phyloP scores from a whole-genome alignment of 306 rosid genomes.

The apple (Malus domestica) region DNA sequence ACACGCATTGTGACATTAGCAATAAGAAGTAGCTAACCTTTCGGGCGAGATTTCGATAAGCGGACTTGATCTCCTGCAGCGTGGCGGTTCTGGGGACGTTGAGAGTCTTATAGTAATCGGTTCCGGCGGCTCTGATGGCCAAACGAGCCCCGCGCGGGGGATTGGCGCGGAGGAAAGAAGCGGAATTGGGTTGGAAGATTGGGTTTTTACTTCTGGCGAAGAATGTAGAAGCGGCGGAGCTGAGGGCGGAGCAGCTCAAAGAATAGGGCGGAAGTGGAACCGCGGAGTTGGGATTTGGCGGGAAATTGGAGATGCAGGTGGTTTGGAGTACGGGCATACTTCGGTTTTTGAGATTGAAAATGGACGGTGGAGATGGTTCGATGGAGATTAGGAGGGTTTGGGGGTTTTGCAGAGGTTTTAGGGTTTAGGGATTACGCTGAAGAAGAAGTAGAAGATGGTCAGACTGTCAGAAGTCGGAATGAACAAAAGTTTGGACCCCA shows the following conservation, averaged over 20 bases:
- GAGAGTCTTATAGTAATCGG: constrained; percentile 63
- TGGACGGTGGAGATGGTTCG: neutral
- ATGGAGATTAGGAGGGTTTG: neutral
- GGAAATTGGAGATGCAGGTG: constrained; percentile 6
- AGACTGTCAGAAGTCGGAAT: neutral
- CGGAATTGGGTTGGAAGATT: constrained; percentile 19
- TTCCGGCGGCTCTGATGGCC: constrained; percentile 35
- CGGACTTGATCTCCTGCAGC: constrained; percentile 63
- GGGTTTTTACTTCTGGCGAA: neutral
- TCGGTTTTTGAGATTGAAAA: neutral
- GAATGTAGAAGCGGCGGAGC: constrained; percentile 30
- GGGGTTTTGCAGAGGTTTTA: constrained; percentile 6
- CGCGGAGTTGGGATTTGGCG: constrained; percentile 7
- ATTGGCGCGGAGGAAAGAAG: constrained; percentile 15
- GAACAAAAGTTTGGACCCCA: neutral
- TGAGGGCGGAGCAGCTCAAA: constrained; percentile 8
- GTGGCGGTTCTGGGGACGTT: constrained; percentile 54
- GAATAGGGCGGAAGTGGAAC: constrained; percentile 26
- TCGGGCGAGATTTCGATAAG: constrained; percentile 81
- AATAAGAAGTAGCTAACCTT: constrained; percentile 41
- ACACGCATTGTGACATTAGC: constrained; percentile 9
- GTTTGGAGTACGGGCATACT: constrained; percentile 7
- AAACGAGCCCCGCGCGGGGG: constrained; percentile 17
- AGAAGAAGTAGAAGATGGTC: neutral
- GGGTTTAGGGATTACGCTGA: neutral